A percentile compares a stretch with the other conserved stretches of the same genome.
These are phyloP conservation scores for Coemansia aciculifera DNA, from an alignment of 192 early-diverging fungal genomes.

Conservation along the genomic window DNA sequence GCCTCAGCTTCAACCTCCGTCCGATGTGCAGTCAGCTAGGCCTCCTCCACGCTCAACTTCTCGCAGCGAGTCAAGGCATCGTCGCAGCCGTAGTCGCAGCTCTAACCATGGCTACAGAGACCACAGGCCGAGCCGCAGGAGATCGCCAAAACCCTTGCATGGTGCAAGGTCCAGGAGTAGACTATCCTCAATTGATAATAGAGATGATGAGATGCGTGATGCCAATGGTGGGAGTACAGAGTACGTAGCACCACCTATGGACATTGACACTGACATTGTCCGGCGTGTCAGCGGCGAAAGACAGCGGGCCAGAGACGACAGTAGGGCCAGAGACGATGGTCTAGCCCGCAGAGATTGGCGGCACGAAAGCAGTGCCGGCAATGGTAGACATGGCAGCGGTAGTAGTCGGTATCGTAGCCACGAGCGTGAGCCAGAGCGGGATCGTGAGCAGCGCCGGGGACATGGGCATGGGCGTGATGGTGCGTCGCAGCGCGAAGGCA, in stretches of 20 bases:
- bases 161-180: neutral
- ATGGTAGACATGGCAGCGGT: neutral
- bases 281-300: neutral
- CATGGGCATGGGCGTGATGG: slow-evolving; percentile 9
- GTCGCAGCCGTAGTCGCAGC: slow-evolving; percentile 12
- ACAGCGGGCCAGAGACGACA: slow-evolving; percentile 9
- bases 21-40: neutral
- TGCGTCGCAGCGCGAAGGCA: slow-evolving; percentile 6
- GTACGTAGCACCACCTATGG: slow-evolving; percentile 19
- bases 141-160: slow-evolving; percentile 10
- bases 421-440: slow-evolving; percentile 10
- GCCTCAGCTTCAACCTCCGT: neutral
- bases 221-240: neutral
- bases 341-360: neutral
- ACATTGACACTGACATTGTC: neutral
- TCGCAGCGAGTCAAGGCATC: neutral
- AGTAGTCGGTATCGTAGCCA: slow-evolving; percentile 5
- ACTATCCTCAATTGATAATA: slow-evolving; percentile 14
- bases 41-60: neutral
- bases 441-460: slow-evolving; percentile 2
- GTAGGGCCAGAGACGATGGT: slow-evolving; percentile 10
- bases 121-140: slow-evolving; percentile 10
- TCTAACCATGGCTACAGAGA: slow-evolving; percentile 3
- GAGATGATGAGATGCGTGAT: slow-evolving; percentile 14
- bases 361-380: neutral